Base-by-base conservation (phyloP, 768 basidiomycete genomes). In the Russula compacta region DNA sequence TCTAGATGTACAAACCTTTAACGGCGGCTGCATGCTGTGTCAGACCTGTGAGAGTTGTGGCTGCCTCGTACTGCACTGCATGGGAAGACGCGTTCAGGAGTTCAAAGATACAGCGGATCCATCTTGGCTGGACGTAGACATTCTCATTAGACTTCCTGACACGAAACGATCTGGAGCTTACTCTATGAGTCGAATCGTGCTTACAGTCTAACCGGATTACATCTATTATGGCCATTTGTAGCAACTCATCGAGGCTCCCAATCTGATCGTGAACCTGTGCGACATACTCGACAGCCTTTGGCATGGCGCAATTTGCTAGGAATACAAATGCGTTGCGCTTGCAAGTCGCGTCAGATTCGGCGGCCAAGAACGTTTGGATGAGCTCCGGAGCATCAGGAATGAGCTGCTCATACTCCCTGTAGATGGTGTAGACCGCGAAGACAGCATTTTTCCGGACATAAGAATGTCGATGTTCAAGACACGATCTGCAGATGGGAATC, bases 401-500 rank as follows among this genome's bases (percentile, higher is more conserved):
- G 69, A 99, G 87, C 72, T 91, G 79, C 70, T 98, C 95, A 68
- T 93, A 92, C 74, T 90, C 84, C 72, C 91, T 89, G 74, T 92
- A 94, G 74, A 98, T 95, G 58, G 92, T 85, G 73, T 89, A 95
- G 46, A 97, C 80, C 35, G 97, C 92, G 72, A 99, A 97, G 39
- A 98, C 94, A 32, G 97, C 97, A 70, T 98, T 95, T 78, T 98
- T 98, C 69, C 97, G 87, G 57, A 98, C 97, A 71, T 94, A 99
- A 2, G 92, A 91, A 74, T 98, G 97, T 53, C 95, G 85, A 74
- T 98, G 95, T 75, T 99, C 95, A 59, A 98, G 84, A 72, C 95
- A 98, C 38, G 90, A 79, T 35, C 95, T 86, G 71, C 92, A 92
- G 44, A 87, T 93, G 12, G 97, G 97, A 61, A 98, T 82, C 63